phyloP scores from a whole-genome alignment of 805 yeast genomes.

The Candida anglica region DNA sequence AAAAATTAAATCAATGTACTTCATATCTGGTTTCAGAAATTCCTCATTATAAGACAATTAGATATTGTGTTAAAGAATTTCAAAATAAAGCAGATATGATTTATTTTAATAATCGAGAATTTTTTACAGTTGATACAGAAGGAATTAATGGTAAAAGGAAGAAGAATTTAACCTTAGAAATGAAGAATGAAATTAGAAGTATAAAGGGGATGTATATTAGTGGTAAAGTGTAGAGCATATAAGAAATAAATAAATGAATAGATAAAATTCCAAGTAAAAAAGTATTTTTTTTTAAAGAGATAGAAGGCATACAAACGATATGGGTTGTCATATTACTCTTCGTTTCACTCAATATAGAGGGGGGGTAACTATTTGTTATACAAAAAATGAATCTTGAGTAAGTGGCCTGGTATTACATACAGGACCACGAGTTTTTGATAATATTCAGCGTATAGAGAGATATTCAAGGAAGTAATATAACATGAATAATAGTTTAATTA shows the following conservation, averaged over 20 bases:
- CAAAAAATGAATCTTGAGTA: too few relatives aligned
- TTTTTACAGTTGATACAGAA: slow-evolving; percentile 16
- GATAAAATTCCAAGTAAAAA: background rate
- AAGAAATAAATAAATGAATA: background rate
- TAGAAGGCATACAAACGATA: too few relatives aligned
- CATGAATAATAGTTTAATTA: too few relatives aligned
- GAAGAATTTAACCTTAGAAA: slow-evolving; percentile 29
- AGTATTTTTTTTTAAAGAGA: background rate
- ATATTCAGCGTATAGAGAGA: too few relatives aligned
- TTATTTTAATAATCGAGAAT: slow-evolving; percentile 27
- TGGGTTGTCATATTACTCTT: too few relatives aligned
- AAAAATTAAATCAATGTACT: slow-evolving; percentile 18
- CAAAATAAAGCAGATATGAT: slow-evolving; percentile 32
- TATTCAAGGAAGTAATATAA: too few relatives aligned
- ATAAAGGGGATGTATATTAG: slow-evolving; percentile 44
- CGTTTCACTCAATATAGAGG: too few relatives aligned
- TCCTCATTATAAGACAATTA: slow-evolving; percentile 27
- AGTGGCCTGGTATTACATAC: too few relatives aligned
- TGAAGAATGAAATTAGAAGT: slow-evolving; percentile 34
- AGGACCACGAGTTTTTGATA: too few relatives aligned
- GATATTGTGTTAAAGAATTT: slow-evolving; percentile 28
- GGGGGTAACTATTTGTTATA: too few relatives aligned
- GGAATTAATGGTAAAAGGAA: slow-evolving; percentile 11
- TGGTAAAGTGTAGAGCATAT: slow-evolving; percentile 25
- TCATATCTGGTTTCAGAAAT: slow-evolving; percentile 25